These are phyloP conservation scores for Trichoderma sp. DNA, from an alignment of 2,329 filamentous ascomycete species.

Conservation along the genomic window DNA sequence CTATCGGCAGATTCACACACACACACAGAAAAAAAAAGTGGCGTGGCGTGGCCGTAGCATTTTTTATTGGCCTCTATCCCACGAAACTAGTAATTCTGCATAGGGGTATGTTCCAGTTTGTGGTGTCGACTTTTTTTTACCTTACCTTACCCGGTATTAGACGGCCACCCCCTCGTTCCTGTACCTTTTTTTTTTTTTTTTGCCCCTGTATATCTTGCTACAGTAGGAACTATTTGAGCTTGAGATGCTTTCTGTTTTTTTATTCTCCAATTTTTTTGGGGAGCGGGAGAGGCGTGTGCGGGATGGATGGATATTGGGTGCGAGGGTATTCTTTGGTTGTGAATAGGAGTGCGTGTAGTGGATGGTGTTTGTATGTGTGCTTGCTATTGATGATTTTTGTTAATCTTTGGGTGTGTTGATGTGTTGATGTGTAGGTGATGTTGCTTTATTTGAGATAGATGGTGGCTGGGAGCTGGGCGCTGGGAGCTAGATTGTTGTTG, in stretches of 20 bases:
- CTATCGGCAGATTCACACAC: conserved; percentile 9
- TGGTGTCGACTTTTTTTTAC: background rate
- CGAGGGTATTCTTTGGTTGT: background rate
- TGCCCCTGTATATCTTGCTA: background rate
- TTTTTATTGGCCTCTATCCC: background rate
- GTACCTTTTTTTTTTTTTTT: background rate
- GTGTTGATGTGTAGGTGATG: background rate
- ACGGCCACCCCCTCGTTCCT: background rate
- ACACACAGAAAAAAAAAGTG: background rate
- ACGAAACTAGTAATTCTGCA: background rate
- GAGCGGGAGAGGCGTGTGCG: background rate
- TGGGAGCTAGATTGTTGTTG: too few relatives aligned
- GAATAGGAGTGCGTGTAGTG: background rate
- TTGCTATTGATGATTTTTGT: background rate
- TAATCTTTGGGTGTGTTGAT: background rate
- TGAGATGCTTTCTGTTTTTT: background rate
- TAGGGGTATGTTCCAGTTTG: background rate
- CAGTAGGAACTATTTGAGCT: background rate
- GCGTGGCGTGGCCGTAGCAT: conserved; percentile 24
- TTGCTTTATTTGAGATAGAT: background rate
- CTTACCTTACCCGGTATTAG: background rate
- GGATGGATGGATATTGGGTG: background rate
- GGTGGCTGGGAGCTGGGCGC: background rate
- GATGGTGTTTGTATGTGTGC: background rate
- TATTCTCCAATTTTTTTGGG: background rate